phyloP scores from a whole-genome alignment of 1,139 yeast species.

The Eremothecium cymbalariae region DNA sequence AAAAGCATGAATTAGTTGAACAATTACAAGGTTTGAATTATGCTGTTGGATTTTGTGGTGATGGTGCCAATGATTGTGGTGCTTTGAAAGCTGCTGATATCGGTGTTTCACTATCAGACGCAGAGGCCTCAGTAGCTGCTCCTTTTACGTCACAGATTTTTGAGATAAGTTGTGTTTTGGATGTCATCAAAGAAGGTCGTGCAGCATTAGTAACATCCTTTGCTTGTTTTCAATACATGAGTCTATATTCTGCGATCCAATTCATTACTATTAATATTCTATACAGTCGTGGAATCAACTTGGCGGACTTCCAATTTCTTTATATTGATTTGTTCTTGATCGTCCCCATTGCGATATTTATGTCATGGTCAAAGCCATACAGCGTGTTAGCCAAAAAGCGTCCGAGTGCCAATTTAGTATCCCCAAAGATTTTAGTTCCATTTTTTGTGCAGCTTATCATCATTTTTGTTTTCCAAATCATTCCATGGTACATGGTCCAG shows the following conservation, averaged over 20 bases:
- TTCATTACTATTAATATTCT: slow-evolving; percentile 78
- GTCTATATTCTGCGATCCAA: slow-evolving; percentile 92
- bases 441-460: slow-evolving; percentile 63
- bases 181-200: slow-evolving; percentile 88
- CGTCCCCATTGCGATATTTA: slow-evolving; percentile 86
- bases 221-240: slow-evolving; percentile 96
- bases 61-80: slow-evolving; percentile 96
- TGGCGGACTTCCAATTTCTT: slow-evolving; percentile 95
- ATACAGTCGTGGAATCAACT: slow-evolving; percentile 81
- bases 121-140: slow-evolving; percentile 98
- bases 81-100: slow-evolving; percentile 97
- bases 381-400: slow-evolving; percentile 54
- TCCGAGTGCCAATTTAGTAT: slow-evolving; percentile 89
- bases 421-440: slow-evolving; percentile 79
- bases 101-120: slow-evolving; percentile 91
- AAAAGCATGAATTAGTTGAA: slow-evolving; percentile 89
- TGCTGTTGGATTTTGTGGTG: slow-evolving; percentile 96
- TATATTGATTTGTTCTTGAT: slow-evolving; percentile 87
- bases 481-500: slow-evolving; percentile 56
- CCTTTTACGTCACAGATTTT: slow-evolving; percentile 89
- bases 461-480: slow-evolving; percentile 55
- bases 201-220: slow-evolving; percentile 91
- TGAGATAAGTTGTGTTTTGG: slow-evolving; percentile 86
- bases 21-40: slow-evolving; percentile 77
- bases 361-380: slow-evolving; percentile 94